A percentile compares a stretch with the other conserved stretches of the same genome.
Conservation (phyloP, 208 protist genomes). For the Trichomonas tenax region DNA sequence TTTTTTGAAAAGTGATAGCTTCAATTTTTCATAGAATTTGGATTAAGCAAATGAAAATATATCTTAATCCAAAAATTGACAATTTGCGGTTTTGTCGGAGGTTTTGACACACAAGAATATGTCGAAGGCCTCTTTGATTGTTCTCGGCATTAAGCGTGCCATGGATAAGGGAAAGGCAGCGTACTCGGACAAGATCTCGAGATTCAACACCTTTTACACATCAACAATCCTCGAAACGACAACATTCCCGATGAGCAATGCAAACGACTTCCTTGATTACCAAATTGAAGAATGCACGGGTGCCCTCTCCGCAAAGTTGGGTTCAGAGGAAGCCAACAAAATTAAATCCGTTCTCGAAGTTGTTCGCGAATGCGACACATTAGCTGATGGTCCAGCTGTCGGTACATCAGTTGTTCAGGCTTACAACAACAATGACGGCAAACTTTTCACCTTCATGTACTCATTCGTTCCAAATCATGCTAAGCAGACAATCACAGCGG, state of each 20-base stretch:
- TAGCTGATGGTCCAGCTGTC: not conserved
- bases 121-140: not conserved
- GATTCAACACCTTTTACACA: not conserved
- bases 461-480: not conserved
- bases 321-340: not conserved
- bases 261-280: not conserved
- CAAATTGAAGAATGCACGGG: not conserved
- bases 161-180: not conserved
- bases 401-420: not conserved
- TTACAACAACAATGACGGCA: not conserved
- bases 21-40: not conserved
- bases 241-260: not conserved
- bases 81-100: not conserved
- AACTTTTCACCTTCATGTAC: not conserved
- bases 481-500: not conserved
- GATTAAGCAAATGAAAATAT: too few species aligned
- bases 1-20: not conserved
- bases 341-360: not conserved
- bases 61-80: not conserved
- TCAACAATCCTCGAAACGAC: not conserved
- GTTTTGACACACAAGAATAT: not conserved
- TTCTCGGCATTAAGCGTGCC: not conserved
- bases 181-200: not conserved
- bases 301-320: not conserved
- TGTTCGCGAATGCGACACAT: not conserved